Conservation (phyloP, 352 stramenopile species). For the Pythium scleroteichum region DNA sequence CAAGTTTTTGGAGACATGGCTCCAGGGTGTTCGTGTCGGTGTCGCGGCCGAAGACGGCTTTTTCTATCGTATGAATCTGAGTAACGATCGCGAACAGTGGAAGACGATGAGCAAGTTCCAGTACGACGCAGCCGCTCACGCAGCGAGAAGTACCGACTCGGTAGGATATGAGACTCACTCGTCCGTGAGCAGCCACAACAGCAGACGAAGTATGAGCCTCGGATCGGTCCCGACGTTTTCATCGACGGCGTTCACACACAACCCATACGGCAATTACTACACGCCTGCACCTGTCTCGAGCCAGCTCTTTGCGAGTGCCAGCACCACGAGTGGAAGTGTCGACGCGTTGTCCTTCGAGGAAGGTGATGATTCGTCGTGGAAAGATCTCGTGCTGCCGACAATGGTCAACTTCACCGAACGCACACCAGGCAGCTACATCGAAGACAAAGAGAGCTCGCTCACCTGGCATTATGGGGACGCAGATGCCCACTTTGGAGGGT, state of each 20-base stretch:
- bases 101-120: conserved; percentile 88
- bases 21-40: conserved; percentile 69
- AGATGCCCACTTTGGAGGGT: conserved; percentile 83
- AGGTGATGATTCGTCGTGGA: conserved; percentile 71
- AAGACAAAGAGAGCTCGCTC: conserved; percentile 84
- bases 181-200: conserved; percentile 12
- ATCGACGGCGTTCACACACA: not conserved
- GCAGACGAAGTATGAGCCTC: conserved; percentile 25
- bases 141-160: conserved; percentile 3
- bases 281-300: conserved; percentile 6
- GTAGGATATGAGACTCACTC: conserved; percentile 10
- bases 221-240: conserved; percentile 17
- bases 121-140: conserved; percentile 51
- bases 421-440: conserved; percentile 79
- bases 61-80: conserved; percentile 81
- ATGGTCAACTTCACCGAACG: conserved; percentile 79
- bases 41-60: conserved; percentile 78
- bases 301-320: not conserved
- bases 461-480: conserved; percentile 89
- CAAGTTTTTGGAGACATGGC: conserved; percentile 90
- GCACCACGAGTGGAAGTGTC: conserved; percentile 3
- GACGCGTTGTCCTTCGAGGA: conserved; percentile 22
- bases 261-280: conserved; percentile 9
- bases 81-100: conserved; percentile 68
- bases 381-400: conserved; percentile 73